Evolutionary conservation across 129 eudicot genomes (phyloP).

Genomic region (Smallanthus sonchifolius): DNA sequence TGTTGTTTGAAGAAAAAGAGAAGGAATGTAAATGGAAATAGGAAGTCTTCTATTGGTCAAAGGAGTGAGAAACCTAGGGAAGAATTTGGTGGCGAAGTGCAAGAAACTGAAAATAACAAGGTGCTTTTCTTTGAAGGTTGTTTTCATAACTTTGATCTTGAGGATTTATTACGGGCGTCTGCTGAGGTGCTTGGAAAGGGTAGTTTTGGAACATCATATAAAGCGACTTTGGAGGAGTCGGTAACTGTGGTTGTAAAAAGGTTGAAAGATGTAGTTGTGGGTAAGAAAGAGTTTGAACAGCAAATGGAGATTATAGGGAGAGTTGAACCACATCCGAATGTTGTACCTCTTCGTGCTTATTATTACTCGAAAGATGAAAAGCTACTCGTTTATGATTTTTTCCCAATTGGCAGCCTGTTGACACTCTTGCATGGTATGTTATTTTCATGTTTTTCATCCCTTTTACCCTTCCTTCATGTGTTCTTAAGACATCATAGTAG

Average conservation of each 20-base stretch:
- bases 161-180: conserved; percentile 74
- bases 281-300: conserved; percentile 66
- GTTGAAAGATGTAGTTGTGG: conserved; percentile 57
- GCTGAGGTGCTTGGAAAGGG: conserved; percentile 88
- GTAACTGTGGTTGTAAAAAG: conserved; percentile 73
- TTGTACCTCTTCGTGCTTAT: conserved; percentile 72
- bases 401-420: conserved; percentile 58
- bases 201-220: conserved; percentile 70
- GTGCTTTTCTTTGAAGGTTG: conserved; percentile 71
- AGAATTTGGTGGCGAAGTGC: conserved; percentile 65
- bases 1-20: conserved; percentile 51
- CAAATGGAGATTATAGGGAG: conserved; percentile 73
- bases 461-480: no score
- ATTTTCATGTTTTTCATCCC: background rate
- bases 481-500: no score
- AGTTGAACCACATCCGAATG: conserved; percentile 61
- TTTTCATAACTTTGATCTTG: conserved; percentile 61
- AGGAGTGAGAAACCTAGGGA: conserved; percentile 57
- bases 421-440: conserved; percentile 61
- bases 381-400: conserved; percentile 63
- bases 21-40: conserved; percentile 23
- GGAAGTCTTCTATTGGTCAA: conserved; percentile 47
- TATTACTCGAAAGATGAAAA: conserved; percentile 79
- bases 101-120: conserved; percentile 64
- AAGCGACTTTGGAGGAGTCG: conserved; percentile 69